phyloP scores from a whole-genome alignment of 345 rosid genomes.

The Populus pruinosa region DNA sequence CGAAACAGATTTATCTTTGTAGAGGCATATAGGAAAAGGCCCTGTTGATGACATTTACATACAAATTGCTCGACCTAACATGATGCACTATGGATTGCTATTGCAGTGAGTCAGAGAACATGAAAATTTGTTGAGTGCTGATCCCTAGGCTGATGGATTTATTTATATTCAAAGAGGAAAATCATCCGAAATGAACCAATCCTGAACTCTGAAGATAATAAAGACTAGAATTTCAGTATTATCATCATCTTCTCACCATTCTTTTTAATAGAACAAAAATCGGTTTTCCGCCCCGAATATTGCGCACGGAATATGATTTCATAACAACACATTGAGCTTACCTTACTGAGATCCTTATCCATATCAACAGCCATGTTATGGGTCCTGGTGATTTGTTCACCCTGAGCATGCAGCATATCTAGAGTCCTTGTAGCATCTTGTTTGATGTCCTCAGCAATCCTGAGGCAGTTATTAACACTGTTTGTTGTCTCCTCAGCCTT shows the following conservation, averaged over 20 bases:
- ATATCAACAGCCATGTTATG: slow-evolving; percentile 30
- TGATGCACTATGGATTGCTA: not conserved
- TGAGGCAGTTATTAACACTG: slow-evolving; percentile 23
- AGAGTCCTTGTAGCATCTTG: slow-evolving; percentile 29
- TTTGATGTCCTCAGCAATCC: slow-evolving; percentile 26
- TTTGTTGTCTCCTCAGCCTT: slow-evolving; percentile 28
- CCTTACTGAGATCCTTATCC: slow-evolving; percentile 31
- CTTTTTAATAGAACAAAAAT: not conserved
- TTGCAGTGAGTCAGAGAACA: not conserved
- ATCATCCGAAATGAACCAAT: not conserved
- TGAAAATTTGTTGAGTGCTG: not conserved
- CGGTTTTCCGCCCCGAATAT: not conserved
- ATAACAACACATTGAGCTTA: not conserved
- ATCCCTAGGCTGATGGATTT: not conserved
- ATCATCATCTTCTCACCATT: not conserved
- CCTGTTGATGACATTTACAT: not conserved
- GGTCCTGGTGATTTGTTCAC: slow-evolving; percentile 31
- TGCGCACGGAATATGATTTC: not conserved
- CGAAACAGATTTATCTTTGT: not conserved
- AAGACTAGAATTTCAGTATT: not conserved
- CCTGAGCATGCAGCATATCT: slow-evolving; percentile 31
- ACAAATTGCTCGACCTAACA: not conserved
- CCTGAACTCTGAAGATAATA: not conserved
- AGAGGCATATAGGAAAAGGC: not conserved
- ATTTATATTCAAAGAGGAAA: not conserved